These are phyloP conservation scores for Alternaria burnsii DNA, from an alignment of 2,329 filamentous ascomycete genomes.

Conservation along the genomic window DNA sequence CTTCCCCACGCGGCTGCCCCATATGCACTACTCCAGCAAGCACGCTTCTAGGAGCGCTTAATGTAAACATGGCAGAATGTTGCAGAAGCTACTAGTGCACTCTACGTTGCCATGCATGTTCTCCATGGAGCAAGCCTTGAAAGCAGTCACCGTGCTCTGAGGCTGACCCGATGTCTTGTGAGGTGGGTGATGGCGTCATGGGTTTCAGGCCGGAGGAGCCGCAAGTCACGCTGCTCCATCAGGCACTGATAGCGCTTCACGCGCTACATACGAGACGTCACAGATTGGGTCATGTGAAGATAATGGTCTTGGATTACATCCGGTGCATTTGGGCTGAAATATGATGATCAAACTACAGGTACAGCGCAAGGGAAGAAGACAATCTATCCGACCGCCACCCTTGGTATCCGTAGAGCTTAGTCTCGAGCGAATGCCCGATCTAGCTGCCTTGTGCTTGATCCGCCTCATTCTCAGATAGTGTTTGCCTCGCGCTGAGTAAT, in stretches of 20 bases:
- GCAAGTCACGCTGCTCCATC: conserved; percentile 43
- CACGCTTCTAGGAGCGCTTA: neutral
- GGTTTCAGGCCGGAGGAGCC: conserved; percentile 38
- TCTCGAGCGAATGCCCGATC: conserved; percentile 1
- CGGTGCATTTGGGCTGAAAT: conserved; percentile 30
- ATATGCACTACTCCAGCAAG: conserved; percentile 5
- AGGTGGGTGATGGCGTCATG: conserved; percentile 46
- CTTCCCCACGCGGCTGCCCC: conserved; percentile 22
- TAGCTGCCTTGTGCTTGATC: conserved; percentile 9
- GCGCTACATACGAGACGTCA: conserved; percentile 12
- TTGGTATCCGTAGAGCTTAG: neutral
- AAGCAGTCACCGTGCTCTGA: neutral
- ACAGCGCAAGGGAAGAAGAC: conserved; percentile 26
- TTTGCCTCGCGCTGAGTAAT: conserved; percentile 19
- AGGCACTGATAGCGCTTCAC: conserved; percentile 26
- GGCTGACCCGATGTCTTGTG: conserved; percentile 15
- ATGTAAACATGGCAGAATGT: neutral
- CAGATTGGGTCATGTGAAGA: neutral
- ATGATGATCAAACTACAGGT: conserved; percentile 33
- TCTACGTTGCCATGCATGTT: neutral
- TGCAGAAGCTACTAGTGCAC: neutral
- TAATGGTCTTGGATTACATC: conserved; percentile 19
- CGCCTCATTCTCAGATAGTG: conserved; percentile 4
- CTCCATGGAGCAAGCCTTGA: neutral
- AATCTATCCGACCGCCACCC: conserved; percentile 11